A percentile compares a stretch with the other conserved stretches of the same genome.
phyloP scores from a whole-genome alignment of 2,329 filamentous ascomycete species.

The Pestalotiopsis sp. region DNA sequence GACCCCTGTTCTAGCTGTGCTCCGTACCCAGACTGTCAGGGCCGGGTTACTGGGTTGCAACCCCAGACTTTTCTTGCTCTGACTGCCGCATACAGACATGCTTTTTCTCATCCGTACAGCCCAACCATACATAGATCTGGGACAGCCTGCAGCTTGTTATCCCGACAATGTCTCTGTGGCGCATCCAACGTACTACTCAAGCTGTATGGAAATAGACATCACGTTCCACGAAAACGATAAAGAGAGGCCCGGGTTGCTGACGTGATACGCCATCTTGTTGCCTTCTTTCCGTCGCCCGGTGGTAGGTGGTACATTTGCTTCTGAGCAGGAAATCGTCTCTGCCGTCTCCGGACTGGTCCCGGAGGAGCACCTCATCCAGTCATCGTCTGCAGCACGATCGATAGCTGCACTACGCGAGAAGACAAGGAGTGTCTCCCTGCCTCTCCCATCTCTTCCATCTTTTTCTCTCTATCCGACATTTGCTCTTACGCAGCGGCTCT shows the following conservation, averaged over 20 bases:
- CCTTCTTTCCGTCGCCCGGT: neutral
- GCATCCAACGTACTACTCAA: neutral
- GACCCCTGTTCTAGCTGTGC: neutral
- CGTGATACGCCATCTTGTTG: neutral
- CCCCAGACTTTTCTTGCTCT: neutral
- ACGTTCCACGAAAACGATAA: neutral
- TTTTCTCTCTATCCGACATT: too few relatives aligned
- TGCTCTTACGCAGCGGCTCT: too few relatives aligned
- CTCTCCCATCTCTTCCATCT: too few relatives aligned
- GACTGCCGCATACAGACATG: neutral
- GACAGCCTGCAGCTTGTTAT: neutral
- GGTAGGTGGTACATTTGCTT: neutral
- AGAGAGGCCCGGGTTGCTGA: neutral
- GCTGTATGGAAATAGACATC: neutral
- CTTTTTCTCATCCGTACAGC: neutral
- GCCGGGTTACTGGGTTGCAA: neutral
- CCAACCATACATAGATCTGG: neutral
- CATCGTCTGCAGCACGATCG: too few relatives aligned
- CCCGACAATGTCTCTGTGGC: neutral
- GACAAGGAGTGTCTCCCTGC: too few relatives aligned
- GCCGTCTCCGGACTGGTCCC: too few relatives aligned
- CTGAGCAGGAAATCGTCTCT: too few relatives aligned
- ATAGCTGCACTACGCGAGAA: too few relatives aligned
- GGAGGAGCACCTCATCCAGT: too few relatives aligned
- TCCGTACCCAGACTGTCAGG: neutral